A percentile compares a stretch with the other conserved stretches of the same genome.
Evolutionary conservation across 2,329 filamentous ascomycete species (phyloP).

Genomic region (Sclerotinia glacialis): DNA sequence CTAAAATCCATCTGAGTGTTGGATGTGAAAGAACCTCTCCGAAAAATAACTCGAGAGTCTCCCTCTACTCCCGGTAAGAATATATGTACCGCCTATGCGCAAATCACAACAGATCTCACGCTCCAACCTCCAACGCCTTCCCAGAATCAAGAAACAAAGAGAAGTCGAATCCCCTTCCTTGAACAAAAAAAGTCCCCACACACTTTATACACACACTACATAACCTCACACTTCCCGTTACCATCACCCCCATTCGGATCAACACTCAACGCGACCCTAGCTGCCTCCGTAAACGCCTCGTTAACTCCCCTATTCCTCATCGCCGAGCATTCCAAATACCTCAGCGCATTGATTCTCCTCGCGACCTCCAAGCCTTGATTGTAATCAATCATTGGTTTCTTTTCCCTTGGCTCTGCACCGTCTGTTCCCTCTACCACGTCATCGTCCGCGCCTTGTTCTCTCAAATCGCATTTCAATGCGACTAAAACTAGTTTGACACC

Average conservation of each 20-base stretch:
- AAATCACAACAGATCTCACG: constrained; percentile 2
- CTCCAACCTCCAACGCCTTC: constrained; percentile 11
- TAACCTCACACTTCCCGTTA: constrained; percentile 58
- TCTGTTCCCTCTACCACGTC: constrained; percentile 45
- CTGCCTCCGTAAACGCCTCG: constrained; percentile 97
- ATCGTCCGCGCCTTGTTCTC: constrained; percentile 69
- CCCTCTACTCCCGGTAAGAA: not conserved
- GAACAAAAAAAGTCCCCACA: not conserved
- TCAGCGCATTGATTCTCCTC: constrained; percentile 83
- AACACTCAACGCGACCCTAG: constrained; percentile 81
- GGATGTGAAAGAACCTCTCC: not conserved
- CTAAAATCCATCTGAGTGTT: not conserved
- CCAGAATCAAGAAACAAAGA: not conserved
- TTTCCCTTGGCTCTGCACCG: constrained; percentile 50
- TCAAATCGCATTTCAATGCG: constrained; percentile 92
- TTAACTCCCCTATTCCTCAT: constrained; percentile 98
- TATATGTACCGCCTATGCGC: constrained; percentile 5
- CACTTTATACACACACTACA: constrained; percentile 43
- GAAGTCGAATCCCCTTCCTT: constrained; percentile 2
- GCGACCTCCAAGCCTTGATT: constrained; percentile 89
- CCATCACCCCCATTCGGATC: constrained; percentile 58
- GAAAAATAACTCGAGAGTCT: not conserved
- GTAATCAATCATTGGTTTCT: constrained; percentile 79
- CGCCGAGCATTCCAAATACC: constrained; percentile 97
- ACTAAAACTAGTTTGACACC: constrained; percentile 93